Percentiles rank a stretch among this genome's conserved stretches.
These are phyloP conservation scores for Kwoniella sp. DNA, from an alignment of 768 basidiomycete species.

Conservation along the genomic window DNA sequence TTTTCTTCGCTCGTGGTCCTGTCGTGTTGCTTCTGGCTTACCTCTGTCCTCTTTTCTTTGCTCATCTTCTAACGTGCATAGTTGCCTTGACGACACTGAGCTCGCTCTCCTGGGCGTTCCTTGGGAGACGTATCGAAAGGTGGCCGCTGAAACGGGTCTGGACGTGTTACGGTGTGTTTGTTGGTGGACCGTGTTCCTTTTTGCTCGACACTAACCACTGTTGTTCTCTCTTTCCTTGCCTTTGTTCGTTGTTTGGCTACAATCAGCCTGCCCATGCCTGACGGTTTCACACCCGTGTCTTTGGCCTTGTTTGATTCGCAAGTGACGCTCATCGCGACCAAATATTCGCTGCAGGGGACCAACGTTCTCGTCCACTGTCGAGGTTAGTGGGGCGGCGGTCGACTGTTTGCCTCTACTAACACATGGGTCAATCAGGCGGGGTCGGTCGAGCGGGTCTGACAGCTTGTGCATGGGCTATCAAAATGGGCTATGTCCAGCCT, in stretches of 20 bases:
- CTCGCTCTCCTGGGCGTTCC: conserved; percentile 78
- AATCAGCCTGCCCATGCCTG: conserved; percentile 73
- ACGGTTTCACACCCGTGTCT: conserved; percentile 73
- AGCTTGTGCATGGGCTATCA: conserved; percentile 87
- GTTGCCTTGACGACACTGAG: conserved; percentile 81
- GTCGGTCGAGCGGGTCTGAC: conserved; percentile 89
- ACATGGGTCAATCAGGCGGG: conserved; percentile 53
- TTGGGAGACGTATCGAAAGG: conserved; percentile 68
- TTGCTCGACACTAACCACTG: not conserved
- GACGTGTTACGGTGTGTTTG: conserved; percentile 68
- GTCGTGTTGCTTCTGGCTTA: not conserved
- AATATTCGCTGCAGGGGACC: conserved; percentile 68
- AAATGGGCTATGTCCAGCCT: conserved; percentile 81
- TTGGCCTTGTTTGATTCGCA: conserved; percentile 62
- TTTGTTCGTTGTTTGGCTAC: not conserved
- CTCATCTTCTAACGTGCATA: conserved; percentile 41
- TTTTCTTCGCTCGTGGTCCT: no score
- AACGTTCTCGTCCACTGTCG: conserved; percentile 82
- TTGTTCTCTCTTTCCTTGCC: conserved; percentile 3
- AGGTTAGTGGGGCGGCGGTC: conserved; percentile 51
- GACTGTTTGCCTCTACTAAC: not conserved
- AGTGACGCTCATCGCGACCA: conserved; percentile 62
- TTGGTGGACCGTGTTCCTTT: not conserved
- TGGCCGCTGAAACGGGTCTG: conserved; percentile 63
- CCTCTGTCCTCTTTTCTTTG: conserved; percentile 5